phyloP scores from a whole-genome alignment of 805 yeast genomes.

The Diddensiella caesifluorescens region DNA sequence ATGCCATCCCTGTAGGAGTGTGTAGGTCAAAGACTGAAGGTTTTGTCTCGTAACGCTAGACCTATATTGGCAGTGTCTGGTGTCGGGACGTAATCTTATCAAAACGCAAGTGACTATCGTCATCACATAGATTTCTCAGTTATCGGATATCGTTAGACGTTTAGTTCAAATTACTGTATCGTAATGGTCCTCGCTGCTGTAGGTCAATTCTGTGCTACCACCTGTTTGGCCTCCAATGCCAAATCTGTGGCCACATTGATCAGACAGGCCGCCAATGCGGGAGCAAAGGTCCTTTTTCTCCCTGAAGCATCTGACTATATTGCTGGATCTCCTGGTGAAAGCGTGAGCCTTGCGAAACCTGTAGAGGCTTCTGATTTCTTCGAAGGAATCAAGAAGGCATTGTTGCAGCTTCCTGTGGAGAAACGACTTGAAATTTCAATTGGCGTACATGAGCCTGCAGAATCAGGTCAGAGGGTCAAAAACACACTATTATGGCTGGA shows the following conservation, averaged over 20 bases:
- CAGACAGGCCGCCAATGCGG: slow-evolving; percentile 51
- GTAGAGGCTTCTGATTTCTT: slow-evolving; percentile 39
- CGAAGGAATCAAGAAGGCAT: slow-evolving; percentile 40
- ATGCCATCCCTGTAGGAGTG: no score
- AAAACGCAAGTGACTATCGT: no score
- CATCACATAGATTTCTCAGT: no score
- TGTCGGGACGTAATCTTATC: no score
- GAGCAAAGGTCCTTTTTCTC: slow-evolving; percentile 67
- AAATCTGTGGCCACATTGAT: slow-evolving; percentile 54
- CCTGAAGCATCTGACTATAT: slow-evolving; percentile 95
- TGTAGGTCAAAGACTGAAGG: no score
- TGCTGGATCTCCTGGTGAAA: slow-evolving; percentile 56
- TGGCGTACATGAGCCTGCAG: slow-evolving; percentile 78
- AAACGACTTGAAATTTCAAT: slow-evolving; percentile 61
- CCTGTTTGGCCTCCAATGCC: slow-evolving; percentile 56
- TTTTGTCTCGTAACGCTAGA: no score
- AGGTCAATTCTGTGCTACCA: slow-evolving; percentile 79
- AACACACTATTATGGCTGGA: slow-evolving; percentile 73
- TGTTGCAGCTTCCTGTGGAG: slow-evolving; percentile 40
- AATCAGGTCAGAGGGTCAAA: slow-evolving; percentile 44
- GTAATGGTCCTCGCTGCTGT: slow-evolving; percentile 64
- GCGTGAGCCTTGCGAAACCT: slow-evolving; percentile 51
- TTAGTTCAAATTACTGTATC: neutral
- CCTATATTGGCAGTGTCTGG: no score
- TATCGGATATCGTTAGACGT: neutral